Percentiles rank a stretch among this genome's conserved stretches.
phyloP scores from a whole-genome alignment of 306 rosid species.

The Vigna radiata region DNA sequence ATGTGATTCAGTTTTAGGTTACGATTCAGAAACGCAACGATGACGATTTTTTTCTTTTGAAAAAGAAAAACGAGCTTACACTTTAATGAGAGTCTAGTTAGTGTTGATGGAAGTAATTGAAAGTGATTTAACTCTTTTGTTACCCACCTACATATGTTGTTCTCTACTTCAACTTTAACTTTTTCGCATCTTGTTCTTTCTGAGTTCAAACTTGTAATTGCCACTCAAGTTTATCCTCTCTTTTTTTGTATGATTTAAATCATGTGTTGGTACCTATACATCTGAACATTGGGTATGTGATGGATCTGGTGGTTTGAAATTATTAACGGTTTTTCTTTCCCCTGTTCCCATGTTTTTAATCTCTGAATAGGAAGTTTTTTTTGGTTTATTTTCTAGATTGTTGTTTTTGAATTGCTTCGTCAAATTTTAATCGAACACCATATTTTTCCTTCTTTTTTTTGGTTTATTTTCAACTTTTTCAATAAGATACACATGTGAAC shows the following conservation, averaged over 20 bases:
- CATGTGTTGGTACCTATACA: constrained; percentile 15
- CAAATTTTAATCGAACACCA: constrained; percentile 37
- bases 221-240: background rate
- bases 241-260: background rate
- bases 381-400: constrained; percentile 31
- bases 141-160: constrained; percentile 17
- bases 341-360: constrained; percentile 34
- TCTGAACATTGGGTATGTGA: constrained; percentile 39
- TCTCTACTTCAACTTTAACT: constrained; percentile 34
- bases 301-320: constrained; percentile 52
- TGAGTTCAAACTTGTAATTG: constrained; percentile 36
- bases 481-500: background rate
- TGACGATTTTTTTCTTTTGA: background rate
- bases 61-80: constrained; percentile 22
- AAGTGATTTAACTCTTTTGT: constrained; percentile 48
- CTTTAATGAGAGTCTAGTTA: constrained; percentile 30
- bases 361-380: constrained; percentile 40
- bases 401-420: constrained; percentile 28
- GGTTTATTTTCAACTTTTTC: no score
- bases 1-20: constrained; percentile 30
- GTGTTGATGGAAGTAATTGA: constrained; percentile 31
- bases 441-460: constrained; percentile 16
- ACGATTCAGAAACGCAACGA: background rate
- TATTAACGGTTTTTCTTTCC: constrained; percentile 20
- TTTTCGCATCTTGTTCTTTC: constrained; percentile 35